Evolutionary conservation across 2,329 filamentous ascomycete species (phyloP), one percentile per base, ranked within the genome.

Genomic region (Aspergillus hortae): DNA sequence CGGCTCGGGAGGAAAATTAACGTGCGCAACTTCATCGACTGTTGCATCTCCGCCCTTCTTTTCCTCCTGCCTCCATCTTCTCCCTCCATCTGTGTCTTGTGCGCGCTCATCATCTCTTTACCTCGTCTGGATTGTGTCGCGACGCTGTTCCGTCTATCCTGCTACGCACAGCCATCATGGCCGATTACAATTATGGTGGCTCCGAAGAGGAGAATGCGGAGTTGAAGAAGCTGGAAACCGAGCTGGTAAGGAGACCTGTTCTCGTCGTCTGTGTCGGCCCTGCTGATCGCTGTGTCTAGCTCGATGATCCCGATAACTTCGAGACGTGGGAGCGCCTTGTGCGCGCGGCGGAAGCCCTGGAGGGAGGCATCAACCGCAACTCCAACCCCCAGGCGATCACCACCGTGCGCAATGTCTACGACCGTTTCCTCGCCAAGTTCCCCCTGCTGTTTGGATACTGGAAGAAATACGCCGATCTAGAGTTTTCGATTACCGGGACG

Each of bases 381-480:
- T 97, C 94, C 40, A 96, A 89, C 68, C 92, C 94, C 1, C 89
- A 95, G 67, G 90, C 94, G 25, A 91, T 99, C 62, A 86, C 90
- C 17, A 87, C 90, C 10, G 87, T 91, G 51, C 88, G 94, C 72
- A 85, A 89, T 70, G 84, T 89, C 56, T 97, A 95, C 77, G 92
- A 99, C 70, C 85, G 88, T 44, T 95, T 99, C 67, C 86, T 99
- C 19, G 84, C 89, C 55, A 96, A 96, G 68, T 99, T 96, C 60
- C 94, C 94, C 2, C 81, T 97, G 10, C 84, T 97, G 36, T 99
- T 97, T 66, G 94, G 92, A 48, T 99, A 97, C 77, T 99, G 94
- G 94, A 97, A 97, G 78, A 97, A 96, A 71, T 99, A 97, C 80
- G 94, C 94, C 66, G 92, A 97, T 66, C 81, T 95, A 58, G 94